These are phyloP conservation scores for Solanum pennellii DNA, from an alignment of 257 asterid species.

Conservation along the genomic window DNA sequence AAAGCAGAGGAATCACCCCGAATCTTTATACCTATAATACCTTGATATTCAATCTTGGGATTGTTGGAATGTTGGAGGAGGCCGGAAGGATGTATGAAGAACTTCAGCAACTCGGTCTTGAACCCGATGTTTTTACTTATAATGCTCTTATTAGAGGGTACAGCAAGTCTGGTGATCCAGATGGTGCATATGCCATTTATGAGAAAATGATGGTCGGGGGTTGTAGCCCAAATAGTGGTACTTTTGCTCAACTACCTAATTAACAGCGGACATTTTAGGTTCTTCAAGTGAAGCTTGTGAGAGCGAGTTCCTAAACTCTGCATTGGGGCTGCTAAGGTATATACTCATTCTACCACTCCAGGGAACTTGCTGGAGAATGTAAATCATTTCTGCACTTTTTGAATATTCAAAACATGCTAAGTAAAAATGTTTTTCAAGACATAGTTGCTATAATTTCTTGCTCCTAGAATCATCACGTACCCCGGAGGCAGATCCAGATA, in stretches of 20 bases:
- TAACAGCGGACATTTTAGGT: neutral
- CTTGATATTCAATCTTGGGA: constrained; percentile 62
- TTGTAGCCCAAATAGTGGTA: constrained; percentile 67
- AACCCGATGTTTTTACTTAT: constrained; percentile 77
- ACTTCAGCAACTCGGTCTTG: constrained; percentile 45
- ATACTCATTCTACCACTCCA: neutral
- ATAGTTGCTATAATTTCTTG: neutral
- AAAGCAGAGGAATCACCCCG: constrained; percentile 55
- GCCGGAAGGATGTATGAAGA: constrained; percentile 66
- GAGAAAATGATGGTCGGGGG: constrained; percentile 90
- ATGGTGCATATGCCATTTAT: constrained; percentile 65
- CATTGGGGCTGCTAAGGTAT: neutral
- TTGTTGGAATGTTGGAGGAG: constrained; percentile 59
- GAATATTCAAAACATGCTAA: neutral
- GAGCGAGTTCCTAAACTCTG: neutral
- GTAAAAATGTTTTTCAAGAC: neutral
- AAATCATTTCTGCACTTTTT: neutral
- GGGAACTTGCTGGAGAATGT: neutral
- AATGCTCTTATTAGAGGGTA: constrained; percentile 83
- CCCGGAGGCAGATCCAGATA: neutral
- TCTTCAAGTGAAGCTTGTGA: neutral
- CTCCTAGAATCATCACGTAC: neutral
- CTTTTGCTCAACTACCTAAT: constrained; percentile 92
- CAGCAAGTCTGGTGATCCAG: constrained; percentile 59
- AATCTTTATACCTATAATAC: constrained; percentile 73